Base-by-base conservation (phyloP, 768 basidiomycete genomes). In the Trametes coccinea region DNA sequence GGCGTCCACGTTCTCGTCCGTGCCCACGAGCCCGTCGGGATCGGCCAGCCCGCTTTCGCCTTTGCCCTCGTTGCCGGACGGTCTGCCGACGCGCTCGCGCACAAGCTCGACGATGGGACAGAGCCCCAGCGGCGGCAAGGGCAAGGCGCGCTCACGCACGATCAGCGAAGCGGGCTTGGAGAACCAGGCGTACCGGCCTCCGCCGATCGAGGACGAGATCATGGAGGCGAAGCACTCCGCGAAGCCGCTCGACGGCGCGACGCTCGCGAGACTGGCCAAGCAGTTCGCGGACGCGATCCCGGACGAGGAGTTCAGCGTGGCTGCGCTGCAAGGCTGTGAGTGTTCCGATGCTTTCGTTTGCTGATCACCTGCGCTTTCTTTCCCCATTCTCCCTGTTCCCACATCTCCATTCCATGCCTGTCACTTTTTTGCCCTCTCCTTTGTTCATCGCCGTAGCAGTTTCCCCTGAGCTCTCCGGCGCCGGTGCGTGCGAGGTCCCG, bases 301-400 rank as follows among this genome's bases (percentile, higher is more conserved):
- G 0, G 89, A 93, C 40, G 87, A 89, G 43, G 89, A 91, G 76
- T 92, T 95, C 70, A 91, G 90, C 69, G 90, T 95, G 56, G 93
- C 94, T 17, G 89, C 92, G 59, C 78, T 97, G 56, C 93, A 95
- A 76, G 93, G 92, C 73, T 94, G 90, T 91, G 73, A 83, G 90
- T 86, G 39, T 58, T 57, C 62, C 46, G 30, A 40, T 56, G 48
- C 56, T 54, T 51, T 48, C 60, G 56, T 67, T 47, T 52, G 54
- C 66, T 53, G 54, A 68, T 65, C 68, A 58, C 61, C 45, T 44
- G 54, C 48, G n/a, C 56, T 37, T 53, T 58, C 54, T 34, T 53
- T 41, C 39, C 49, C 53, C n/a, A 37, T 40, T 11, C 50, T 10
- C 55, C n/a, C 52, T 50, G 67, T 47, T 50, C 56, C 46, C 47